These are phyloP conservation scores for Suillus spraguei DNA, from an alignment of 768 basidiomycete species.

Conservation along the genomic window DNA sequence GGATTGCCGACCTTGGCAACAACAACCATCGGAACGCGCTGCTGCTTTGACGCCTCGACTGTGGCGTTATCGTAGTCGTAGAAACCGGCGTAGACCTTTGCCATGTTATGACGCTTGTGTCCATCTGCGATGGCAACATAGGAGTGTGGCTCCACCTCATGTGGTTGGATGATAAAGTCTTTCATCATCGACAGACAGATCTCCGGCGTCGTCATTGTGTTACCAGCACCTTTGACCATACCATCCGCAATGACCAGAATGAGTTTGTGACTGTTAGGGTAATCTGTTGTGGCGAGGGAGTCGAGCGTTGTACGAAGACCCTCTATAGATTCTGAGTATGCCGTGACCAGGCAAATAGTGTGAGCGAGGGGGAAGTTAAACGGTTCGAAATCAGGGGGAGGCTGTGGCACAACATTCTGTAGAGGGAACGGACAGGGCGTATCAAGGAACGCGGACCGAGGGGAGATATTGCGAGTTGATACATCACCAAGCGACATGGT, in stretches of 20 bases:
- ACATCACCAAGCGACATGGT: constrained; percentile 71
- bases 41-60: constrained; percentile 89
- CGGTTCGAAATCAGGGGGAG: constrained; percentile 87
- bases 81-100: constrained; percentile 96
- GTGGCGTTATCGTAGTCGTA: constrained; percentile 94
- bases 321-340: constrained; percentile 96
- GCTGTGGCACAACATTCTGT: constrained; percentile 88
- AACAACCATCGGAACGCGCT: constrained; percentile 93
- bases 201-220: constrained; percentile 87
- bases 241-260: constrained; percentile 97
- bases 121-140: constrained; percentile 99
- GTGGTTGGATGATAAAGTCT: constrained; percentile 77
- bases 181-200: constrained; percentile 98
- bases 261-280: constrained; percentile 96
- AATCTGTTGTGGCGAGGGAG: constrained; percentile 97
- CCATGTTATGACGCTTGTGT: constrained; percentile 99
- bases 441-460: constrained; percentile 55
- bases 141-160: constrained; percentile 91
- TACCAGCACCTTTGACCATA: constrained; percentile 96
- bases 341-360: constrained; percentile 95
- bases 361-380: constrained; percentile 96
- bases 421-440: constrained; percentile 93
- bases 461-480: constrained; percentile 28
- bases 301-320: constrained; percentile 98
- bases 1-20: constrained; percentile 97